Base-by-base conservation (phyloP, 2,329 filamentous ascomycete genomes). In the Hymenoscyphus occultus region DNA sequence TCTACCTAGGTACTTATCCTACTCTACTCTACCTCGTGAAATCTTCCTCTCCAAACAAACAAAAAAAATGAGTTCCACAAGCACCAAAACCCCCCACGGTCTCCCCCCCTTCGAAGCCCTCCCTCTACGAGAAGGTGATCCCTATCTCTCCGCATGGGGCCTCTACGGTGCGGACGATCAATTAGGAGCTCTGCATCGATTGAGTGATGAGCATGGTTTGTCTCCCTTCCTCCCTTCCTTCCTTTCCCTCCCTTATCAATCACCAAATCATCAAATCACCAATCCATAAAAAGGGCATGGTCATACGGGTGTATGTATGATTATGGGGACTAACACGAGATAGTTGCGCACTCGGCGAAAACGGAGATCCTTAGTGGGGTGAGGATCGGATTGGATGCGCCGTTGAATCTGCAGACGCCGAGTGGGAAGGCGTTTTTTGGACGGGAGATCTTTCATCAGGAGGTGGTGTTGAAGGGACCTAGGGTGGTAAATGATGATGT, bases 81-180 rank as follows among this genome's bases (percentile, higher is more conserved):
- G 54, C 5, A 13, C 28, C 7, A 32, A 16, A 28, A 35, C n/a
- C 5, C 28, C 19, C 2, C 32, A 57, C 40, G 40, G 39, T 3
- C 35, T 61, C 9, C 59, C 59, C 3, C 59, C 59, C 9, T 62
- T 62, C 48, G 10, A 39, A 1, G 31, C 60, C 14, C 48, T 62
- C 1, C 60, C 60, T 10, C 13, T 62, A 12, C 13, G n/a, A 13
- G 39, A 56, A 5, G n/a, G 14, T 1, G 45, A 40, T 32, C 60
- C 60, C 2, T 56, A 56, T n/a, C 12, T 56, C 3, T 48, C 39
- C 2, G 60, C 76, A 1, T 83, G 80, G 81, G 79, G 80, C 4
- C 62, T 82, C 3, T 76, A 78, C 59, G 85, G 85, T 58, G 75
- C 79, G 56, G 72, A 81, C 60, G 80, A 82, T 68, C 65, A 78